phyloP scores from a whole-genome alignment of 768 basidiomycete species.

The Psilocybe sp. region DNA sequence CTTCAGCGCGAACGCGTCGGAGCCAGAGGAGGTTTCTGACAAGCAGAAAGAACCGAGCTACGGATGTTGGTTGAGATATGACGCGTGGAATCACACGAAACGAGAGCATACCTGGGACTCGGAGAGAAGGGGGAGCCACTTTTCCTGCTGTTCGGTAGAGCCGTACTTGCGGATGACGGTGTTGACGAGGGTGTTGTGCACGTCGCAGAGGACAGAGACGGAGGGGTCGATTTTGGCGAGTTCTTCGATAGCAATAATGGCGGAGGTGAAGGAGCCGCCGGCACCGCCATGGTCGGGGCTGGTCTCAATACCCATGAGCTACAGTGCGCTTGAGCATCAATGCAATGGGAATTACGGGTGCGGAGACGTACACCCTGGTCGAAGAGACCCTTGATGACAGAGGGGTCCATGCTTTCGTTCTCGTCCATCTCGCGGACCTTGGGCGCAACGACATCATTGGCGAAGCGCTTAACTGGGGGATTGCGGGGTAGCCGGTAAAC shows the following conservation, averaged over 20 bases:
- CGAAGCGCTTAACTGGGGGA: constrained; percentile 76
- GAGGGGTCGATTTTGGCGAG: constrained; percentile 95
- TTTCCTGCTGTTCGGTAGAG: constrained; percentile 78
- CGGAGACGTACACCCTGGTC: constrained; percentile 80
- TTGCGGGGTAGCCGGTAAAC: background rate
- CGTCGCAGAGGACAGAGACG: constrained; percentile 95
- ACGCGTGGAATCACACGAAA: background rate
- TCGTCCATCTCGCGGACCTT: constrained; percentile 98
- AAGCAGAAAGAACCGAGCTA: constrained; percentile 96
- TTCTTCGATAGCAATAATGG: constrained; percentile 96
- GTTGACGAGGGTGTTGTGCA: constrained; percentile 98
- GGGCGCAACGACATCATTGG: constrained; percentile 84
- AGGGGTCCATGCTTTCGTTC: constrained; percentile 90
- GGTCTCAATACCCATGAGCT: constrained; percentile 99
- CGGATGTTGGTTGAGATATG: background rate
- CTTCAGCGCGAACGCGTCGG: constrained; percentile 95
- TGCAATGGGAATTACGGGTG: background rate
- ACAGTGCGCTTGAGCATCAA: background rate
- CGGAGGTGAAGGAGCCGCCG: constrained; percentile 89
- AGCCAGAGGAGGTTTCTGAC: constrained; percentile 90
- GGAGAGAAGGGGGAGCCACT: constrained; percentile 83
- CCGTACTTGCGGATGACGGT: constrained; percentile 89
- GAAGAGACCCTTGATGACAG: constrained; percentile 83
- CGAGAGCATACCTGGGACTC: constrained; percentile 60
- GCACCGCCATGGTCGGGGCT: constrained; percentile 79